Evolutionary conservation across 306 rosid species (phyloP).

Genomic region (Rosa chinensis): DNA sequence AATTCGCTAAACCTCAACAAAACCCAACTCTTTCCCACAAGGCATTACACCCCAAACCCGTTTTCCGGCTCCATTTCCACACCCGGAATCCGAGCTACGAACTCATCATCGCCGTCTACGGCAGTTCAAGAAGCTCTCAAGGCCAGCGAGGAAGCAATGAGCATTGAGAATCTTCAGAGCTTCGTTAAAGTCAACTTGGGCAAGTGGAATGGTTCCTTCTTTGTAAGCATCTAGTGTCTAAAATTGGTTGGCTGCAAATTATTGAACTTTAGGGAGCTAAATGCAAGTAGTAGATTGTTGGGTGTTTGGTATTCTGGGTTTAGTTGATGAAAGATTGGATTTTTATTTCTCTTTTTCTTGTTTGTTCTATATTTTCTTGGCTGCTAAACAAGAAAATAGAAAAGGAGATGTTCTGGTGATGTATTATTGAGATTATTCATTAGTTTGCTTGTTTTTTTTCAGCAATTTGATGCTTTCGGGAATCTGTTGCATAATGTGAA

Average conservation of each 20-base stretch:
- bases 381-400: neutral
- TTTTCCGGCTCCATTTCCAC: constrained; percentile 21
- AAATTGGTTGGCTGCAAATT: neutral
- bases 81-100: constrained; percentile 42
- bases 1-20: constrained; percentile 19
- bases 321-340: neutral
- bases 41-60: constrained; percentile 12
- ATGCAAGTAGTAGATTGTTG: neutral
- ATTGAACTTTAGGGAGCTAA: neutral
- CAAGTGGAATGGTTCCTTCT: constrained; percentile 89
- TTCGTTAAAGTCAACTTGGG: constrained; percentile 68
- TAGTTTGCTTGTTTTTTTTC: neutral
- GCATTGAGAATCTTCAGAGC: constrained; percentile 64
- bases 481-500: constrained; percentile 65
- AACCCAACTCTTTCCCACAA: constrained; percentile 22
- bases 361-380: neutral
- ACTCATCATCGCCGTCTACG: constrained; percentile 39
- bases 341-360: neutral
- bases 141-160: constrained; percentile 53
- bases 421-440: neutral
- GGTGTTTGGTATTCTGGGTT: constrained; percentile 5
- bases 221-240: constrained; percentile 40
- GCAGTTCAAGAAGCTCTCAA: constrained; percentile 35
- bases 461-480: constrained; percentile 92
- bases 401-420: neutral